Evolutionary conservation across 1,284 basidiomycete genomes (phyloP), one percentile per base, ranked within the genome.

Genomic region (Cystobasidium sp.): DNA sequence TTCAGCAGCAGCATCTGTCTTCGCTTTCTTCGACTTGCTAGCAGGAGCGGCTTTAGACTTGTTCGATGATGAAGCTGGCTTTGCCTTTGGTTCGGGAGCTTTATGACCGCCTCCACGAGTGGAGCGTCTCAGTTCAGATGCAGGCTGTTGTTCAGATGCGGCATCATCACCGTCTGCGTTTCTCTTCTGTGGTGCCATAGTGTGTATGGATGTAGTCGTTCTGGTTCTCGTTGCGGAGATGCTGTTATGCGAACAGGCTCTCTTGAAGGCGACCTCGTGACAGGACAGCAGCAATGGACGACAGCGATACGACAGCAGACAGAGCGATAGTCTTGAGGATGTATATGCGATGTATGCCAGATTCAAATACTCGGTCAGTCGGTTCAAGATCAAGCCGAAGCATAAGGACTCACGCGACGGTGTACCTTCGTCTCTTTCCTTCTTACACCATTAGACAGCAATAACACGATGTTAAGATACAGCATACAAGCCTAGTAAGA

Each of bases 171-270:
- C 52, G 16, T 53, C 62, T 39, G 70, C 70, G 24, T 31, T 41
- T 65, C 70, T 63, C 47, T 71, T 69, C 43, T 71, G 65, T 5
- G 70, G 70, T 31, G 70, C 62, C 70, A 73, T 73, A 39, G 49
- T 63, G 53, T 20, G 9, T 14, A 20, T 2, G 4, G 6, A 44
- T 61, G 6, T 44, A 22, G 8, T 41, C 1, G 39, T 6, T 59
- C 6, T 12, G 39, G 39, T 16, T 59, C 16, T 41, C n/a, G 56
- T 59, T 41, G 37, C 6, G 43, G 14, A n/a, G 12, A n/a, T 49
- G 14, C 1, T 14, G 46, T n/a, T 49, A 12, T 14, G 46, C 14
- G 14, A 3, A 6, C 46, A 49, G 46, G 46, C 46, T 12, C n/a
- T 6, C n/a, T 49, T 12, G 14, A n/a, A 49, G 46, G 12, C 12